These are phyloP conservation scores for Annona squamosa DNA, from an alignment of 164 flowering plant genomes.

Conservation along the genomic window DNA sequence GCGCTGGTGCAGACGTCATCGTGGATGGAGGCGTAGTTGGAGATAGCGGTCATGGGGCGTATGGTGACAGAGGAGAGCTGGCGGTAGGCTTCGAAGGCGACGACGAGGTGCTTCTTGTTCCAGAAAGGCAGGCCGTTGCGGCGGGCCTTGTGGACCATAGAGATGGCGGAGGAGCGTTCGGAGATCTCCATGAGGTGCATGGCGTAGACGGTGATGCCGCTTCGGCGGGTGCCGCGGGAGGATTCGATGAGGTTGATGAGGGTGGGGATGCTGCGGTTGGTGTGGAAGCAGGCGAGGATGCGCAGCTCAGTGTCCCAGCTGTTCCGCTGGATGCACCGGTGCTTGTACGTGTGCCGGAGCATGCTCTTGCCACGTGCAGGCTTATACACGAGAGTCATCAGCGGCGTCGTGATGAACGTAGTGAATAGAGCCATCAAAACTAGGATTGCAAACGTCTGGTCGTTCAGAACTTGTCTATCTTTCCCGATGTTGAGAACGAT, in stretches of 20 bases:
- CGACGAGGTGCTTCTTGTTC: slow-evolving; percentile 37
- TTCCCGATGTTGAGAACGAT: slow-evolving; percentile 34
- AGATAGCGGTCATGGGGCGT: slow-evolving; percentile 54
- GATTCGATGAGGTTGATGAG: slow-evolving; percentile 42
- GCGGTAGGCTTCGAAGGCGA: slow-evolving; percentile 43
- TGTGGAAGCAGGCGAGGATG: slow-evolving; percentile 38
- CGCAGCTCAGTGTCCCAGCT: slow-evolving; percentile 32
- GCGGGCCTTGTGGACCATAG: slow-evolving; percentile 47
- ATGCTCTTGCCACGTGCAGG: slow-evolving; percentile 21
- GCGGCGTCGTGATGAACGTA: slow-evolving; percentile 58
- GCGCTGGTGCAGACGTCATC: slow-evolving; percentile 48
- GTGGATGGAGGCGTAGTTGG: slow-evolving; percentile 33
- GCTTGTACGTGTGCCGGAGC: slow-evolving; percentile 24
- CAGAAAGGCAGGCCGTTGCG: slow-evolving; percentile 48
- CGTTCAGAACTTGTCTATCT: slow-evolving; percentile 43
- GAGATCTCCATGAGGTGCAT: slow-evolving; percentile 60
- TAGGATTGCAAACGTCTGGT: slow-evolving; percentile 41
- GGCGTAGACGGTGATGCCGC: slow-evolving; percentile 34
- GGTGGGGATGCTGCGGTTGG: slow-evolving; percentile 37
- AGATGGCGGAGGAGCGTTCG: slow-evolving; percentile 47
- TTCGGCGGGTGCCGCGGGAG: slow-evolving; percentile 33
- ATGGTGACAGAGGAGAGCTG: slow-evolving; percentile 36
- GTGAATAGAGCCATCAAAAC: slow-evolving; percentile 55
- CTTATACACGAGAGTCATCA: slow-evolving; percentile 34
- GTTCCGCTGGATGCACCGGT: slow-evolving; percentile 30